A percentile compares a stretch with the other conserved stretches of the same genome.
phyloP scores from a whole-genome alignment of 164 flowering plant species.

The Aristolochia californica region DNA sequence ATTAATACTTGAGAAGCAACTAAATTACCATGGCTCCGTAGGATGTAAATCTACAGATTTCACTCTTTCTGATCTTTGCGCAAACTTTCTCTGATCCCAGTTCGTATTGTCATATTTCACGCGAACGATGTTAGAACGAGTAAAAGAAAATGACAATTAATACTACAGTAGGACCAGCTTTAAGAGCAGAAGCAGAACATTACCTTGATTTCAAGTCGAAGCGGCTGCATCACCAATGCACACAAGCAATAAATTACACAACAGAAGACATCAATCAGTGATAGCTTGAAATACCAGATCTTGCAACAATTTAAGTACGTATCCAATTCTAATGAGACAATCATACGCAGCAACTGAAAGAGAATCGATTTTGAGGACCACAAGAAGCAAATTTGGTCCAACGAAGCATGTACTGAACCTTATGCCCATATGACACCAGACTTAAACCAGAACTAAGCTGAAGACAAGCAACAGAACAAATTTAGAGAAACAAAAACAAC shows the following conservation, averaged over 20 bases:
- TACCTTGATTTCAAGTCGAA: constrained; percentile 93
- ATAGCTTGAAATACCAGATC: too few species aligned
- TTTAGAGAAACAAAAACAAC: too few species aligned
- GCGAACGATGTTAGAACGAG: background rate
- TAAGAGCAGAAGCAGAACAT: background rate
- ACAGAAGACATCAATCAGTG: background rate
- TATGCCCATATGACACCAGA: too few species aligned
- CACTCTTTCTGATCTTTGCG: constrained; percentile 88
- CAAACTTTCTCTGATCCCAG: constrained; percentile 67
- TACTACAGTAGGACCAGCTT: background rate
- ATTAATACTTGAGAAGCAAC: background rate
- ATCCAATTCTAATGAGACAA: too few species aligned
- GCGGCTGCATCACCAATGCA: constrained; percentile 47
- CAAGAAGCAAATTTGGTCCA: too few species aligned
- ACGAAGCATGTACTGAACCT: too few species aligned
- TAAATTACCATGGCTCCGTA: constrained; percentile 62
- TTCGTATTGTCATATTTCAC: constrained; percentile 6
- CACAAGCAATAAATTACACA: background rate
- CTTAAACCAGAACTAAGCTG: too few species aligned
- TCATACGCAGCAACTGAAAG: too few species aligned
- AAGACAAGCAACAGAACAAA: too few species aligned
- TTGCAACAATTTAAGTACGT: too few species aligned
- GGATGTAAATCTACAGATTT: constrained; percentile 94
- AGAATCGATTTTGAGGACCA: too few species aligned
- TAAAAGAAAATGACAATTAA: background rate